These are phyloP conservation scores for Cyberlindnera mississippiensis DNA, from an alignment of 805 yeast species.

Conservation along the genomic window DNA sequence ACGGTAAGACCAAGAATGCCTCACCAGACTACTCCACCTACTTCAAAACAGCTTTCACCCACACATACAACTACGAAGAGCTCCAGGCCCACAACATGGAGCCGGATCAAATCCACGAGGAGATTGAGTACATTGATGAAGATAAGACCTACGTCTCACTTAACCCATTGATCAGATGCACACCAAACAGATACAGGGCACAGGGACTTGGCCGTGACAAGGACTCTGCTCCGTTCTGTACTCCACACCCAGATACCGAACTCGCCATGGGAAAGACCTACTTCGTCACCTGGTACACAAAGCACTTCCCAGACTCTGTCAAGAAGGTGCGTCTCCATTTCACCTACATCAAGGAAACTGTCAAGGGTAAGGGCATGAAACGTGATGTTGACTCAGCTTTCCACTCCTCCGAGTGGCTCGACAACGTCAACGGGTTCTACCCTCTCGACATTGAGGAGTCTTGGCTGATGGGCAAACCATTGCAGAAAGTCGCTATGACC, in stretches of 20 bases:
- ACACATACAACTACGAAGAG: constrained; percentile 53
- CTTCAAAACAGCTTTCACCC: constrained; percentile 66
- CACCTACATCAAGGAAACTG: constrained; percentile 56
- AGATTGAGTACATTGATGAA: constrained; percentile 56
- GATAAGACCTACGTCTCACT: constrained; percentile 68
- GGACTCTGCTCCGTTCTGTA: constrained; percentile 77
- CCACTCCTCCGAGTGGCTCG: constrained; percentile 69
- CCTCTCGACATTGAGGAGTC: constrained; percentile 57
- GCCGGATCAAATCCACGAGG: constrained; percentile 53
- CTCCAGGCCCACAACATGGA: constrained; percentile 72
- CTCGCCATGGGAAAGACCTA: constrained; percentile 60
- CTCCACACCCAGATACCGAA: constrained; percentile 61
- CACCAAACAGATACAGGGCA: constrained; percentile 67
- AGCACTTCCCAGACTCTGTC: constrained; percentile 52
- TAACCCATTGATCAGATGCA: constrained; percentile 81
- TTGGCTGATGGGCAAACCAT: constrained; percentile 58
- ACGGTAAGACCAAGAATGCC: constrained; percentile 63
- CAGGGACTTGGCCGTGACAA: constrained; percentile 57
- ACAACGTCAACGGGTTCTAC: constrained; percentile 54
- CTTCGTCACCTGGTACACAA: constrained; percentile 79
- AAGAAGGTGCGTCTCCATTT: constrained; percentile 63
- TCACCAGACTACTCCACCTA: constrained; percentile 73
- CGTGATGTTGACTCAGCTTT: constrained; percentile 46
- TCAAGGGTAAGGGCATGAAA: constrained; percentile 53
- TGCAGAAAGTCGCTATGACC: constrained; percentile 56